Percentiles rank a stretch among this genome's conserved stretches.
phyloP scores from a whole-genome alignment of 805 yeast genomes.

The Ascoidea asiatica region DNA sequence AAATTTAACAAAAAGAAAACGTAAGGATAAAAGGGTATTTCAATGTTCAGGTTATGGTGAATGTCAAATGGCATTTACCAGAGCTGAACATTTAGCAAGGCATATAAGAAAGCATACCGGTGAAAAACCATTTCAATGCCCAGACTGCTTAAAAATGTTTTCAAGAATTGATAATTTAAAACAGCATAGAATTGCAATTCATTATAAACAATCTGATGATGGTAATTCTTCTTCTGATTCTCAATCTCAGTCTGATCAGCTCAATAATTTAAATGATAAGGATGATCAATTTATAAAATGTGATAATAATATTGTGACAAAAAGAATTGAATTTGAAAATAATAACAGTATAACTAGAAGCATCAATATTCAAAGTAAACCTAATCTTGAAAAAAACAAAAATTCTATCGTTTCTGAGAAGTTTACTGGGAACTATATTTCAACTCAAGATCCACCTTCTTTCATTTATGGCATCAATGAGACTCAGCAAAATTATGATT shows the following conservation, averaged over 20 bases:
- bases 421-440: no score
- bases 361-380: no score
- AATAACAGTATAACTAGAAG: no score
- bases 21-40: conserved; percentile 52
- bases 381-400: no score
- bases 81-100: conserved; percentile 86
- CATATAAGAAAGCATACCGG: conserved; percentile 92
- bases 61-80: conserved; percentile 78
- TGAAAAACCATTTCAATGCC: conserved; percentile 84
- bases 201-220: conserved; percentile 21
- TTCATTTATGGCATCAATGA: no score
- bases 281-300: no score
- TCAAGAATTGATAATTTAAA: conserved; percentile 78
- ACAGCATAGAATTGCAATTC: conserved; percentile 84
- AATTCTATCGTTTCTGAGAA: no score
- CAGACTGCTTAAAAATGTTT: conserved; percentile 66
- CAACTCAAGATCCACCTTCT: no score
- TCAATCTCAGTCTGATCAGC: background rate
- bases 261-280: background rate
- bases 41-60: conserved; percentile 80
- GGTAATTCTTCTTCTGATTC: background rate
- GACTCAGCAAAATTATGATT: no score
- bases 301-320: no score
- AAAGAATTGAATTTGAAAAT: no score
- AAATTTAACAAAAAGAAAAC: conserved; percentile 23